Base-by-base conservation (phyloP, 768 basidiomycete species). In the Daedaleopsis sinensis region DNA sequence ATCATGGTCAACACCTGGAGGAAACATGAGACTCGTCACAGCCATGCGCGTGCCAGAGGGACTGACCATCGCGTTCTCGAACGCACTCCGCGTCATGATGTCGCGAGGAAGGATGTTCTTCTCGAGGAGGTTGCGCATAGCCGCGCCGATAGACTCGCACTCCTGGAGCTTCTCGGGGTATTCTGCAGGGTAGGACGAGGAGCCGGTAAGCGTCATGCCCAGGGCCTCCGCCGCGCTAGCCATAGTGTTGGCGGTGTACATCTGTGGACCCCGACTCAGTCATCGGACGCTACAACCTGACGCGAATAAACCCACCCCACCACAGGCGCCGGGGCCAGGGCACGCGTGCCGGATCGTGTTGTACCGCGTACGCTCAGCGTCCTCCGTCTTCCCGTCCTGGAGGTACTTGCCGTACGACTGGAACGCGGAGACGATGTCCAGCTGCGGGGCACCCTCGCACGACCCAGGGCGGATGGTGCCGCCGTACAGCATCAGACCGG, bases 241-340 rank as follows among this genome's bases (percentile, higher is more conserved):
- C 93, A 99, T 98, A 3, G 97, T 98, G 75, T 98, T 99, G 37
- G 94, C 93, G 6, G 95, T 97, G 74, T 96, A 96, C 94, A 96
- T 96, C 94, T 95, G 72, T 36, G 23, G 61, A 16, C 19, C 5
- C 12, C 18, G 10, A 52, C 46, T 60, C 42, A 63, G 65, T 48
- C 38, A 55, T 6, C 50, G 42, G 32, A 36, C 10, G 49, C 39
- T 10, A 48, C 36, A 36, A 57, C 38, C 11, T n/a, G 55, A 63
- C 24, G 36, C 55, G 32, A 39, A 37, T 27, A 42, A 18, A 83
- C 92, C 75, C 73, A 96, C 94, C 65, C 96, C 96, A 72, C 97
- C 97, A 75, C 97, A 99, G 52, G 96, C 95, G 55, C 97, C 97
- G 21, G 96, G 87, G 48, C 96, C 96, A n/a, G 97, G 94, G 73